Base-by-base conservation (phyloP, 345 rosid species). In the Salix purpurea region DNA sequence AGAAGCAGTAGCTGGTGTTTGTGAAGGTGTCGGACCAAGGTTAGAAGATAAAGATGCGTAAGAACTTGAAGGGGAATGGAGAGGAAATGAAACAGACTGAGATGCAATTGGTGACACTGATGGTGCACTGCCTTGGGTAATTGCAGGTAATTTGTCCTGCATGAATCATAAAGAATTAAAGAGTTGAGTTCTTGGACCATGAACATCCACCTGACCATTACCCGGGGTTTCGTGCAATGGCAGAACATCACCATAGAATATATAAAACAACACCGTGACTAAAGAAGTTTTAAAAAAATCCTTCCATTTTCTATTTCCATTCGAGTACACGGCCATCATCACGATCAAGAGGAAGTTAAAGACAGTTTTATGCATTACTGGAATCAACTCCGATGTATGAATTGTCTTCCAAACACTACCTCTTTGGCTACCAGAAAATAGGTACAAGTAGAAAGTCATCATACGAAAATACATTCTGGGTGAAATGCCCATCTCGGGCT, bases 71-170 rank as follows among this genome's bases (percentile, higher is more conserved):
- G 88, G 81, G 72, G 85, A 75, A 75, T 78, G 71, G 69, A 76
- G 73, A 58, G 86, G 72, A 72, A 80, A 82, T 70, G 85, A 77
- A 67, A 73, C 86, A 61, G 89, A 64, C 74, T 84, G 89, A 72
- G 92, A 87, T 72, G 77, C 24, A 32, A 80, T 67, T 62, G 84
- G 66, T 58, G 79, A 70, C 65, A 83, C 76, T 40, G 80, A 82
- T 61, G 71, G 71, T 71, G 77, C 69, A 81, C 71, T 81, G 74
- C 77, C 74, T 83, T 86, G 88, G 36, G 80, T 67, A 85, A 67
- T 62, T 54, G 77, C 26, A 78, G 79, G 37, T n/a, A 77, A 79
- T 67, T 81, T 36, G 82, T 78, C 84, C 88, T 84, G 83, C 83
- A 91, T 73, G 60, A 46, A 82, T 62, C 37, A 36, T 26, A 83